Evolutionary conservation across 768 basidiomycete species (phyloP), one percentile per base, ranked within the genome.

Genomic region (Pleurotus platypus): DNA sequence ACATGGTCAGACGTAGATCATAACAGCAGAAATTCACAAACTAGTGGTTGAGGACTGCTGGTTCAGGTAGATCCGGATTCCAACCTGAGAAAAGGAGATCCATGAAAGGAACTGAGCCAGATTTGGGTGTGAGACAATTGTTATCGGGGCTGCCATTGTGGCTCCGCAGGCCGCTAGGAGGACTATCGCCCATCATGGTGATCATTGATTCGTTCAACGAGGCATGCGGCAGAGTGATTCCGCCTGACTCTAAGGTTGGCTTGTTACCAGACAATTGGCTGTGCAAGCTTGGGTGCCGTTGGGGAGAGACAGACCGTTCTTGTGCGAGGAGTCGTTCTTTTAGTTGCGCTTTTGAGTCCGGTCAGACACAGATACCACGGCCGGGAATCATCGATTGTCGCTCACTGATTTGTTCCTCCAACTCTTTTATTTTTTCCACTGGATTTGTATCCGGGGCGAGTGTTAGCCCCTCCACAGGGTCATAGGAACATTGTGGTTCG

Each of bases 51-150:
- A 93, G 75, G 13, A 83, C 78, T 18, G 80, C 70, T 22, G 88
- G 91, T 61, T 90, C 86, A 43, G 91, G 91, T 11, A 94, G 76
- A 64, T 94, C 91, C 24, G 90, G 81, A 70, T 92, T 89, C 91
- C 91, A 93, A 1, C 92, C 91, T 16, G 84, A 80, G 64, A 85
- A 83, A 11, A 92, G 73, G 40, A 94, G 69, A 48, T 87, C 84
- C 71, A 85, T 77, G 62, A 86, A 77, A 3, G 81, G 76, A n/a
- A 54, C 51, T 39, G 51, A 54, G 12, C 51, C 51, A 54, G 51
- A 54, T 22, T 54, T 54, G 39, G 51, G 51, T 15, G 51, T 54
- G 37, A 43, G 39, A 30, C 37, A 40, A 38, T 54, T 35, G 39
- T 54, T 54, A 62, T 86, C 82, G 2, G 80, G 64, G 57, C 50